These are phyloP conservation scores for Obba rivulosa DNA, from an alignment of 768 basidiomycete species.

Conservation along the genomic window DNA sequence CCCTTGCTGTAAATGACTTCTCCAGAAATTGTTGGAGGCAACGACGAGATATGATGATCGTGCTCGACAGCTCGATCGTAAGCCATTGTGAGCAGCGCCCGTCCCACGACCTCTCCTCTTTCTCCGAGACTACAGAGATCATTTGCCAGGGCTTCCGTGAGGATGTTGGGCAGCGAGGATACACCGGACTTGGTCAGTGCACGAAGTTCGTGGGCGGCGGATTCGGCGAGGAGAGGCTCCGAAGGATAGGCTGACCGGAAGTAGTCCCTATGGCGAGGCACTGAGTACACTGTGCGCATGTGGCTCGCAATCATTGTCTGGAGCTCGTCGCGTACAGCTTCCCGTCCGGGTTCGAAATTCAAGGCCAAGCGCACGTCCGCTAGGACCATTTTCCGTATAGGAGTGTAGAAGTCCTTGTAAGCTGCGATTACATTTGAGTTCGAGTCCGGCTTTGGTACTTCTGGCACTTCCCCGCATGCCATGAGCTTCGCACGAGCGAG, in stretches of 20 bases:
- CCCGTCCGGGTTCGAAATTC: neutral
- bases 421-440: too few species aligned
- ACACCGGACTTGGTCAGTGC: neutral
- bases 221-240: slow-evolving; percentile 31
- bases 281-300: slow-evolving; percentile 23
- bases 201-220: slow-evolving; percentile 22
- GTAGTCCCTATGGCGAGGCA: slow-evolving; percentile 20
- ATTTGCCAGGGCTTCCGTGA: too few species aligned
- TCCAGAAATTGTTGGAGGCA: too few species aligned
- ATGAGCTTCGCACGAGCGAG: too few species aligned
- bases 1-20: slow-evolving; percentile 14
- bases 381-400: slow-evolving; percentile 6
- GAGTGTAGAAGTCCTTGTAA: too few species aligned
- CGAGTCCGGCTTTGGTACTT: too few species aligned
- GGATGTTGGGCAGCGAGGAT: too few species aligned
- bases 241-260: slow-evolving; percentile 27
- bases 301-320: slow-evolving; percentile 19
- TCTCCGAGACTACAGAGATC: slow-evolving; percentile 4
- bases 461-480: too few species aligned
- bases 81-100: slow-evolving; percentile 20
- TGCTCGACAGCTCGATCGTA: slow-evolving; percentile 16
- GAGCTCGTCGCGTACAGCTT: neutral
- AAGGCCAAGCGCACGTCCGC: neutral
- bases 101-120: slow-evolving; percentile 23
- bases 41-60: neutral